phyloP scores from a whole-genome alignment of 306 rosid species.

The Comarum palustre region DNA sequence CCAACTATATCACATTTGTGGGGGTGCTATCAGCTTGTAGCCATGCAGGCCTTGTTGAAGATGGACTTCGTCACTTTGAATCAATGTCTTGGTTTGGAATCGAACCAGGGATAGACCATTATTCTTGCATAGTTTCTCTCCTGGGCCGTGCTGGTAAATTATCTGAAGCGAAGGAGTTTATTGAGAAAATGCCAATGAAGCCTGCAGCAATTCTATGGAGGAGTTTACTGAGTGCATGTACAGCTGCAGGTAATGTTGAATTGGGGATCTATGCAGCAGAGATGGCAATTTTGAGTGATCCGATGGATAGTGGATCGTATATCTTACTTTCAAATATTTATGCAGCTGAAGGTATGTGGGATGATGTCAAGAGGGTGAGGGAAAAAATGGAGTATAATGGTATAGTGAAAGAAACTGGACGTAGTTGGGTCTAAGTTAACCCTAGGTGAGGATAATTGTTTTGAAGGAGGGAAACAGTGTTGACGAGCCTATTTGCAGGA shows the following conservation, averaged over 20 bases:
- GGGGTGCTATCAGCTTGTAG: constrained; percentile 80
- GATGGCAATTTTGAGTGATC: constrained; percentile 73
- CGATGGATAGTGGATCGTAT: constrained; percentile 76
- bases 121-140: constrained; percentile 81
- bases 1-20: constrained; percentile 75
- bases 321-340: constrained; percentile 74
- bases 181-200: constrained; percentile 64
- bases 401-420: constrained; percentile 65
- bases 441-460: neutral
- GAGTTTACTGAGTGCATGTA: constrained; percentile 81
- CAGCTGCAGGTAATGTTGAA: constrained; percentile 67
- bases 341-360: constrained; percentile 92
- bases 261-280: constrained; percentile 75
- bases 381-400: constrained; percentile 60
- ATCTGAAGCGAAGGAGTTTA: constrained; percentile 62
- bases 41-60: constrained; percentile 75
- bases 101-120: constrained; percentile 75
- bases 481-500: constrained; percentile 17
- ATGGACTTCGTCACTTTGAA: constrained; percentile 60
- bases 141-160: constrained; percentile 69
- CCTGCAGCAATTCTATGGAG: constrained; percentile 84
- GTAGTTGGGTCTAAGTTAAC: constrained; percentile 38
- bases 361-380: constrained; percentile 60
- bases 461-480: neutral
- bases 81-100: constrained; percentile 58